phyloP scores from a whole-genome alignment of 148 eudicot genomes.

The Silene uniflora region DNA sequence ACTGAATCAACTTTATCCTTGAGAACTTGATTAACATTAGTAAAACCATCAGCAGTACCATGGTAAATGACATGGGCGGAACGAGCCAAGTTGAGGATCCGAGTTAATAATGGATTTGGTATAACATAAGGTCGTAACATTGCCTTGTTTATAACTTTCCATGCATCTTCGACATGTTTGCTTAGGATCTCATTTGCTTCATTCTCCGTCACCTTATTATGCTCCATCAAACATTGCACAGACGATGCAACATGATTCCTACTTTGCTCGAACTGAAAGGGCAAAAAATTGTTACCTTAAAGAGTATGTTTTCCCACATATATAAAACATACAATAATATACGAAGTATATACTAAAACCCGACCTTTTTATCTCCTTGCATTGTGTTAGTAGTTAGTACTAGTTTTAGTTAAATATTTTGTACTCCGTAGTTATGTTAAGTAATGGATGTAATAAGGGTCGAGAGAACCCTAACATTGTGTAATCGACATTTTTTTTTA shows the following conservation, averaged over 20 bases:
- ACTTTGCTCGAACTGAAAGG: conserved; percentile 17
- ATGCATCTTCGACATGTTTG: conserved; percentile 24
- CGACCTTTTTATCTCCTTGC: no score
- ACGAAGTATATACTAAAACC: no score
- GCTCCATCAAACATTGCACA: conserved; percentile 38
- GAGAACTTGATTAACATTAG: conserved; percentile 22
- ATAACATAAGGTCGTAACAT: conserved; percentile 31
- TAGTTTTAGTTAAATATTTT: no score
- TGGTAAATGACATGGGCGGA: conserved; percentile 37
- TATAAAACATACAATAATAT: no score
- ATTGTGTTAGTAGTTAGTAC: no score
- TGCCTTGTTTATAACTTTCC: conserved; percentile 42
- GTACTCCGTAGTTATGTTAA: no score
- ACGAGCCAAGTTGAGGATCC: conserved; percentile 33
- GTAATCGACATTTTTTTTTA: no score
- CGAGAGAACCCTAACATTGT: no score
- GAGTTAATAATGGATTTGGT: conserved; percentile 31
- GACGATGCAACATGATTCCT: conserved; percentile 38
- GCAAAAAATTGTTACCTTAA: no score
- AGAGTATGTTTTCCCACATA: no score
- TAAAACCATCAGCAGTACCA: conserved; percentile 41
- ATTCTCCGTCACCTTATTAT: conserved; percentile 28
- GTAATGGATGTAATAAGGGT: no score
- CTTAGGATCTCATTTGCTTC: conserved; percentile 23
- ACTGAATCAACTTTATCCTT: conserved; percentile 27